Conservation (phyloP, 441 rosid genomes). For the Mallotus japonicus region DNA sequence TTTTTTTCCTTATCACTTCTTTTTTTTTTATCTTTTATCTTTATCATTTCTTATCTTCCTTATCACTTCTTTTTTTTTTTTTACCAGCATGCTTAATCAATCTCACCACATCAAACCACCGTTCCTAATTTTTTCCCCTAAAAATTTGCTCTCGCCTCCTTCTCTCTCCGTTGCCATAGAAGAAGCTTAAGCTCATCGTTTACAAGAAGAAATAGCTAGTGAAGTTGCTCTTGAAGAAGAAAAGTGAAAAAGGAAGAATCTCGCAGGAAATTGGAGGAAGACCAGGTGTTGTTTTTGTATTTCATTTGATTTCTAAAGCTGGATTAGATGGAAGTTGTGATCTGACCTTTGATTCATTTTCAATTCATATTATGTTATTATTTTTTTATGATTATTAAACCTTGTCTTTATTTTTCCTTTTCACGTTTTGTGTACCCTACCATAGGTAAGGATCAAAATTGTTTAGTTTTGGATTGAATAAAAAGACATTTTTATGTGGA, state of each 20-base stretch:
- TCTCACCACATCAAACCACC: no score
- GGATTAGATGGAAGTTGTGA: neutral
- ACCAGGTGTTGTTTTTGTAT: constrained; percentile 49
- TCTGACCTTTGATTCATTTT: neutral
- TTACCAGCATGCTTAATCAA: no score
- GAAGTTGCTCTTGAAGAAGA: constrained; percentile 77
- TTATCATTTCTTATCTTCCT: no score
- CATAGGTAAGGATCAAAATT: neutral
- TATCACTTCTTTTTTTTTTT: no score
- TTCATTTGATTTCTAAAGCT: neutral
- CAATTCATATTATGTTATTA: neutral
- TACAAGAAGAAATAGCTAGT: constrained; percentile 73
- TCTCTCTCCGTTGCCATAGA: constrained; percentile 36
- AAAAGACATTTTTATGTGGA: neutral
- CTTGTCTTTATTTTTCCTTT: neutral
- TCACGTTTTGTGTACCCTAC: neutral
- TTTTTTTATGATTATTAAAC: neutral
- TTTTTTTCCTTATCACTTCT: no score
- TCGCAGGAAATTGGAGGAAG: constrained; percentile 74
- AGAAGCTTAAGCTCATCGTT: constrained; percentile 78
- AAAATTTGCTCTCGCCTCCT: no score
- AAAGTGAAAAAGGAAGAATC: constrained; percentile 66
- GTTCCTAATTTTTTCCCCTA: no score
- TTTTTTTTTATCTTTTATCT: no score
- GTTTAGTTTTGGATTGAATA: neutral